phyloP scores from a whole-genome alignment of 1,284 basidiomycete species.

The Naganishia sp. region DNA sequence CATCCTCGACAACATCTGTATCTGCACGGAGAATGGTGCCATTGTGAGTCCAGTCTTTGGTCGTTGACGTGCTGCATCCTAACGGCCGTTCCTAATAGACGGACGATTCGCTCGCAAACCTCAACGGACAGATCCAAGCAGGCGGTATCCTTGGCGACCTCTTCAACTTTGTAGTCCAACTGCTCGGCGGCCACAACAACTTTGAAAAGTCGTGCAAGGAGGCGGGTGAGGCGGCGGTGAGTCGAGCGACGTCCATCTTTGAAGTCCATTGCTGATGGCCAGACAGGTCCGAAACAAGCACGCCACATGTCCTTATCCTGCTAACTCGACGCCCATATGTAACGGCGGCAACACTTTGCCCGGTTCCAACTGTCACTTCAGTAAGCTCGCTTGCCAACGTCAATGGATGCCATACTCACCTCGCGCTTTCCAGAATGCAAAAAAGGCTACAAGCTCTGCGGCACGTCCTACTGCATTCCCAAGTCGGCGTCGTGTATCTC shows the following conservation, averaged over 20 bases:
- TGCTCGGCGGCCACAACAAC: conserved; percentile 1
- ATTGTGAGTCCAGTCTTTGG: neutral
- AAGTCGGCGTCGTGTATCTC: conserved; percentile 1
- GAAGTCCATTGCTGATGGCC: neutral
- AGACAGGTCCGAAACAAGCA: neutral
- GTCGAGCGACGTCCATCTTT: neutral
- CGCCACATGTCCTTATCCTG: conserved; percentile 16
- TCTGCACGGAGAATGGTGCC: conserved; percentile 9
- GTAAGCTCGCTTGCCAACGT: neutral
- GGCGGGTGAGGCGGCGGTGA: neutral
- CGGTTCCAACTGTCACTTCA: conserved; percentile 8
- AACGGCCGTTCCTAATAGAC: neutral
- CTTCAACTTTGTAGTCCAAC: neutral
- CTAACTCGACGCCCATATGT: conserved; percentile 6
- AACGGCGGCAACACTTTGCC: conserved; percentile 1
- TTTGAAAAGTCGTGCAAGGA: neutral
- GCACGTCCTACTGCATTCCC: conserved; percentile 16
- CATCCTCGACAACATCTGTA: conserved; percentile 17
- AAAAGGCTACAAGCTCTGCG: neutral
- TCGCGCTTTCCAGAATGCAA: conserved; percentile 1
- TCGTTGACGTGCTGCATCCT: neutral
- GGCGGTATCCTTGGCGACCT: neutral
- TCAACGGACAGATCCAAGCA: conserved; percentile 1
- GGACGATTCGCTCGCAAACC: conserved; percentile 5
- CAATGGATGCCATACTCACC: too few relatives aligned